These are phyloP conservation scores for Meira nashicola DNA, from an alignment of 1,284 basidiomycete species.

Conservation along the genomic window DNA sequence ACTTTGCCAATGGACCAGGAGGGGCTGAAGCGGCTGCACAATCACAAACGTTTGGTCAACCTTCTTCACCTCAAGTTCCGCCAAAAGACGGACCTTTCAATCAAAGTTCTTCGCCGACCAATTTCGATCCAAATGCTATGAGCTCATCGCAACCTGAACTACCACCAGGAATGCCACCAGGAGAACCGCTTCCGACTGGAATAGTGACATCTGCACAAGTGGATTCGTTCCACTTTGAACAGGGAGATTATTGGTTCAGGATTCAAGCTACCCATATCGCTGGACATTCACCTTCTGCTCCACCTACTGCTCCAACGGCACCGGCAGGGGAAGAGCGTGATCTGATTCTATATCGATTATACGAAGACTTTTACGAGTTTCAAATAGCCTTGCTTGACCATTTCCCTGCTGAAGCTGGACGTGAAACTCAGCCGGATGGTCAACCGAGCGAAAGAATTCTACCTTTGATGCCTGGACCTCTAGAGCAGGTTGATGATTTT, in stretches of 20 bases:
- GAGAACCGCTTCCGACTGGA: constrained; percentile 56
- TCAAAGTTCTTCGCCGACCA: background rate
- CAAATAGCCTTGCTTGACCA: constrained; percentile 80
- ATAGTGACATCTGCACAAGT: constrained; percentile 83
- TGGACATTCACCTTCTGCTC: constrained; percentile 22
- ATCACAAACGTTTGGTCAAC: background rate
- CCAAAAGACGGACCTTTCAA: constrained; percentile 22
- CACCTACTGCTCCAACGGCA: constrained; percentile 26
- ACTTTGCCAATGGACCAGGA: constrained; percentile 50
- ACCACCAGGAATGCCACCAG: constrained; percentile 38
- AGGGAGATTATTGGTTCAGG: constrained; percentile 95
- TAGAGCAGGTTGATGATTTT: constrained; percentile 72
- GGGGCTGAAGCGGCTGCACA: constrained; percentile 55
- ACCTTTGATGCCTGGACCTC: constrained; percentile 93
- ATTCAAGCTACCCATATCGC: constrained; percentile 71
- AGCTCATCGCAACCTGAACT: constrained; percentile 18
- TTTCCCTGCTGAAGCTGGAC: constrained; percentile 84
- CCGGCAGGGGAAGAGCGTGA: constrained; percentile 58
- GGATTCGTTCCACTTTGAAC: constrained; percentile 92
- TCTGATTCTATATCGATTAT: constrained; percentile 85
- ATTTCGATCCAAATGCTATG: background rate
- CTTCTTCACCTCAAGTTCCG: constrained; percentile 18
- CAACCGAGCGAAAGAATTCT: constrained; percentile 65
- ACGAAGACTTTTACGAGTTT: constrained; percentile 98
- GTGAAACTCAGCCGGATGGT: constrained; percentile 54